These are phyloP conservation scores for Aspergillus steynii DNA, from an alignment of 495 filamentous ascomycete species.

Conservation along the genomic window DNA sequence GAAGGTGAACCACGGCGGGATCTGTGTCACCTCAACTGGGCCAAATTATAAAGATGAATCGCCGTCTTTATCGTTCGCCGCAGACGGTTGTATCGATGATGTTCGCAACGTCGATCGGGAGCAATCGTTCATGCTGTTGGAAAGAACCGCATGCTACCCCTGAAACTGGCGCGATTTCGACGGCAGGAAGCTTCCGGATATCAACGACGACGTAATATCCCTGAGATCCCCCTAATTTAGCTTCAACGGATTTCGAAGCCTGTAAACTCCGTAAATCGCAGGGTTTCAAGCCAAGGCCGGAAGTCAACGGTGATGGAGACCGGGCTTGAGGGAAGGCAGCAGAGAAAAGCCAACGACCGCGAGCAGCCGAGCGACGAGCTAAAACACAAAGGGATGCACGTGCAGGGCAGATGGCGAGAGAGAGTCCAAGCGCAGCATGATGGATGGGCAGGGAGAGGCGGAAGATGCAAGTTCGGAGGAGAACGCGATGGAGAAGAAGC, in stretches of 20 bases:
- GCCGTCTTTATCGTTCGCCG: background rate
- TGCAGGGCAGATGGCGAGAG: slow-evolving; percentile 8
- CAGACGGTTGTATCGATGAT: background rate
- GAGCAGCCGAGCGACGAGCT: background rate
- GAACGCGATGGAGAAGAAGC: background rate
- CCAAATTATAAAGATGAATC: background rate
- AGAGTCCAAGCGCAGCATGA: slow-evolving; percentile 13
- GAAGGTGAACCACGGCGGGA: background rate
- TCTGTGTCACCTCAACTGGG: background rate
- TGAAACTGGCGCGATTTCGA: background rate
- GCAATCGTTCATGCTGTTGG: slow-evolving; percentile 16
- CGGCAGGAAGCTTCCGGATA: background rate
- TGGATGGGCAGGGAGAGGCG: background rate
- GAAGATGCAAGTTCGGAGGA: background rate
- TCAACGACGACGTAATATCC: background rate
- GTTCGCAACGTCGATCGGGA: slow-evolving; percentile 1
- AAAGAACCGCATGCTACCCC: slow-evolving; percentile 9
- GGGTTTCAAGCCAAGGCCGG: background rate
- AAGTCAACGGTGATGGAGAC: slow-evolving; percentile 1
- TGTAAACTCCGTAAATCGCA: too few species aligned
- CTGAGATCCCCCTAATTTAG: background rate
- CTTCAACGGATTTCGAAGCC: background rate
- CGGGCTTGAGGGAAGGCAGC: background rate
- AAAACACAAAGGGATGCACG: slow-evolving; percentile 10
- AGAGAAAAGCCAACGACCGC: background rate